phyloP scores from a whole-genome alignment of 441 rosid genomes.

The Erodium trifolium region DNA sequence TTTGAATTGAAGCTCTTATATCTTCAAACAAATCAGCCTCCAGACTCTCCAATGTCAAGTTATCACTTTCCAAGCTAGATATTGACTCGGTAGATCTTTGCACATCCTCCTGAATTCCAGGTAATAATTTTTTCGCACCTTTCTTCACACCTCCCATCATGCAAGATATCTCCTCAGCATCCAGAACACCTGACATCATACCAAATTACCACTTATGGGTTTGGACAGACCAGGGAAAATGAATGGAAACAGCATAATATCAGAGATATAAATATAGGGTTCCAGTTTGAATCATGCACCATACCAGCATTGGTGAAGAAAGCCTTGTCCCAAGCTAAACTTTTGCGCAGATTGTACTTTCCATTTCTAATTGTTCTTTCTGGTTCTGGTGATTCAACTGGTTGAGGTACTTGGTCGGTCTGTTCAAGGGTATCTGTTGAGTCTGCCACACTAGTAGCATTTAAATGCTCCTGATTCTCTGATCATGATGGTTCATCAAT shows the following conservation, averaged over 20 bases:
- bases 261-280: not conserved
- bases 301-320: constrained; percentile 87
- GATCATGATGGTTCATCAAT: constrained; percentile 1
- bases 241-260: not conserved
- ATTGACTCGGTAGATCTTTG: constrained; percentile 65
- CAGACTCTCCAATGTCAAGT: constrained; percentile 38
- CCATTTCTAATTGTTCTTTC: constrained; percentile 28
- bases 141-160: constrained; percentile 54
- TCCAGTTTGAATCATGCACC: constrained; percentile 4
- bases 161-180: constrained; percentile 74
- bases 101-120: constrained; percentile 66
- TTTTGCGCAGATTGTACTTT: constrained; percentile 65
- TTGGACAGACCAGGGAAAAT: not conserved
- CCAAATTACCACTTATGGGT: not conserved
- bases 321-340: constrained; percentile 95
- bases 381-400: constrained; percentile 35
- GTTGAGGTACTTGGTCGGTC: constrained; percentile 28
- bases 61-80: constrained; percentile 63
- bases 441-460: constrained; percentile 20
- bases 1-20: constrained; percentile 71
- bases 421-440: constrained; percentile 22
- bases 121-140: constrained; percentile 34
- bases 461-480: constrained; percentile 28
- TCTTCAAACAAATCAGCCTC: constrained; percentile 62
- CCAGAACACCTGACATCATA: constrained; percentile 54